Conservation (phyloP, 106 monocot genomes). For the Dendrobium nobile region DNA sequence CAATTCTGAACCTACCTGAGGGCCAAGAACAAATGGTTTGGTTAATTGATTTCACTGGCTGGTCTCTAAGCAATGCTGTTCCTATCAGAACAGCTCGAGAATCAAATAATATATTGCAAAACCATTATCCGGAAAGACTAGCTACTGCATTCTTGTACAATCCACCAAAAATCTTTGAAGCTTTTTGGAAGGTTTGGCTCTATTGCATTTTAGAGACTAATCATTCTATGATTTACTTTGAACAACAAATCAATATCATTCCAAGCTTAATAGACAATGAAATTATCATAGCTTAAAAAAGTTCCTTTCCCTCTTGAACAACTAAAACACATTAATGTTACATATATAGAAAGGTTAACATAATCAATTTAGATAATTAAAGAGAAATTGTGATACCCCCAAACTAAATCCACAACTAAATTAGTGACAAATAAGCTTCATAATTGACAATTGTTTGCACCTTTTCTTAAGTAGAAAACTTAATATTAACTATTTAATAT, state of each 20-base stretch:
- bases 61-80: constrained; percentile 9
- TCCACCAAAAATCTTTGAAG: constrained; percentile 23
- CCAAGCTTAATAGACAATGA: neutral
- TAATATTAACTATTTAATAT: too few species aligned
- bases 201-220: neutral
- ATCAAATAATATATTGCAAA: constrained; percentile 18
- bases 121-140: constrained; percentile 25
- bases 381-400: too few species aligned
- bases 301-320: too few species aligned
- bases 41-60: constrained; percentile 16
- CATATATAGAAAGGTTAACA: too few species aligned
- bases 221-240: neutral
- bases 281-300: too few species aligned
- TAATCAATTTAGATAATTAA: too few species aligned
- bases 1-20: constrained; percentile 8
- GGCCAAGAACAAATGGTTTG: constrained; percentile 20
- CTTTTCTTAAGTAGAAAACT: too few species aligned
- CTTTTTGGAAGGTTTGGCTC: constrained; percentile 23
- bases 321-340: too few species aligned
- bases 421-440: too few species aligned
- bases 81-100: constrained; percentile 10
- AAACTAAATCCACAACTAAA: too few species aligned
- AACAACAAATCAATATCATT: neutral
- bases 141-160: constrained; percentile 17
- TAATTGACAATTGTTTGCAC: too few species aligned